phyloP scores from a whole-genome alignment of 495 filamentous ascomycete species.

The Extremus antarcticus region DNA sequence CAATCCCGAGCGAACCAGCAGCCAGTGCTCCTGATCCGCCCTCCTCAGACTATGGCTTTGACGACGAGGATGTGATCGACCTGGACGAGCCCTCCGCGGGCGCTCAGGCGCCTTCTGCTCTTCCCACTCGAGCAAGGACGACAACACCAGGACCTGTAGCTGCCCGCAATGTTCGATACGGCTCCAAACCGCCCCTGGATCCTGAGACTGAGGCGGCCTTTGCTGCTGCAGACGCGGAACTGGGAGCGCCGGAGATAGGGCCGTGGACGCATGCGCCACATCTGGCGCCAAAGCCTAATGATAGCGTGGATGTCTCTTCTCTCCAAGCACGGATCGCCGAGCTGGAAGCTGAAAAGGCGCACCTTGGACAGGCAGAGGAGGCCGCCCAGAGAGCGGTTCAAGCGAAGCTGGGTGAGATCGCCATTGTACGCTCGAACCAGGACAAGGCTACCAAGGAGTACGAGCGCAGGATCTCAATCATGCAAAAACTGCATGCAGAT shows the following conservation, averaged over 20 bases:
- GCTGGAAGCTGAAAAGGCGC: constrained; percentile 44
- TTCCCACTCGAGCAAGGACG: constrained; percentile 25
- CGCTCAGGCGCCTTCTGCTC: constrained; percentile 35
- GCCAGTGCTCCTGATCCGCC: constrained; percentile 17
- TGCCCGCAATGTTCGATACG: constrained; percentile 42
- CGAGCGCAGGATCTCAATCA: constrained; percentile 40
- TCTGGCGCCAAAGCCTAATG: background rate
- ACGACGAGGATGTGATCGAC: constrained; percentile 32
- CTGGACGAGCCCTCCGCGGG: constrained; percentile 25
- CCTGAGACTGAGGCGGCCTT: constrained; percentile 27
- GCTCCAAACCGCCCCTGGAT: constrained; percentile 41
- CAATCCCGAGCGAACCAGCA: constrained; percentile 6
- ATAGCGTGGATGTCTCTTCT: constrained; percentile 15
- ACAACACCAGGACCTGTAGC: background rate
- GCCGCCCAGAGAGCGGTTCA: constrained; percentile 39
- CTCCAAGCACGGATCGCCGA: constrained; percentile 36
- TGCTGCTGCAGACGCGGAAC: constrained; percentile 25
- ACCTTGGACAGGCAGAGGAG: constrained; percentile 37
- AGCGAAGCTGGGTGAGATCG: constrained; percentile 54
- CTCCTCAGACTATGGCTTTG: constrained; percentile 31
- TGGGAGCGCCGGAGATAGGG: constrained; percentile 21
- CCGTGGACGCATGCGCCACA: constrained; percentile 14
- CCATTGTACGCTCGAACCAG: constrained; percentile 56
- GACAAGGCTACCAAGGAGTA: constrained; percentile 44
- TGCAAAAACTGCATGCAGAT: constrained; percentile 46